Conservation (phyloP, 305 asterid species). For the Fraxinus paxiana region DNA sequence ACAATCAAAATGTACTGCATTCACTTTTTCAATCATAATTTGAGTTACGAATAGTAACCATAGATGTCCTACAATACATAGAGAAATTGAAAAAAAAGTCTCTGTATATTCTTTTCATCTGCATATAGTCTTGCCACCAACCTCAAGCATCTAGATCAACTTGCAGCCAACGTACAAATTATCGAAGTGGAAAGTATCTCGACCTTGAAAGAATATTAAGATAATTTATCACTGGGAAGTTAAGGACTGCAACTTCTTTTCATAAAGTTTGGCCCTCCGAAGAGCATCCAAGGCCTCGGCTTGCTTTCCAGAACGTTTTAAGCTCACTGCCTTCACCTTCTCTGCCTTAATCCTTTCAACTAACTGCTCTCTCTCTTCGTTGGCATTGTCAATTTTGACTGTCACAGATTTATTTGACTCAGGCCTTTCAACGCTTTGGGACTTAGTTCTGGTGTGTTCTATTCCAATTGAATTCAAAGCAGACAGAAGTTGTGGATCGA, state of each 20-base stretch:
- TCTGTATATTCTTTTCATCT: background rate
- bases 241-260: slow-evolving; percentile 72
- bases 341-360: slow-evolving; percentile 64
- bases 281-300: slow-evolving; percentile 83
- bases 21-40: background rate
- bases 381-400: slow-evolving; percentile 24
- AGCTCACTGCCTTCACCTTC: slow-evolving; percentile 71
- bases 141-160: background rate
- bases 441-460: slow-evolving; percentile 30
- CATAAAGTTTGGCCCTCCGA: slow-evolving; percentile 65
- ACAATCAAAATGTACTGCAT: background rate
- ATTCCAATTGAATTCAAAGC: slow-evolving; percentile 82
- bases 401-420: slow-evolving; percentile 30
- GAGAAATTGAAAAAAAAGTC: background rate
- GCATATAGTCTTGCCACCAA: background rate
- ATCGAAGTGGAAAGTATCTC: background rate
- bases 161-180: background rate
- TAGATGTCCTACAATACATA: background rate
- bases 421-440: slow-evolving; percentile 30
- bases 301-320: slow-evolving; percentile 85
- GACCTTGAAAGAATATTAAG: background rate
- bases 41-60: background rate
- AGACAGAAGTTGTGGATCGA: slow-evolving; percentile 89
- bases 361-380: slow-evolving; percentile 53
- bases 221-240: slow-evolving; percentile 21